Evolutionary conservation across 805 yeast species (phyloP).

Genomic region (Candida endomychidarum): DNA sequence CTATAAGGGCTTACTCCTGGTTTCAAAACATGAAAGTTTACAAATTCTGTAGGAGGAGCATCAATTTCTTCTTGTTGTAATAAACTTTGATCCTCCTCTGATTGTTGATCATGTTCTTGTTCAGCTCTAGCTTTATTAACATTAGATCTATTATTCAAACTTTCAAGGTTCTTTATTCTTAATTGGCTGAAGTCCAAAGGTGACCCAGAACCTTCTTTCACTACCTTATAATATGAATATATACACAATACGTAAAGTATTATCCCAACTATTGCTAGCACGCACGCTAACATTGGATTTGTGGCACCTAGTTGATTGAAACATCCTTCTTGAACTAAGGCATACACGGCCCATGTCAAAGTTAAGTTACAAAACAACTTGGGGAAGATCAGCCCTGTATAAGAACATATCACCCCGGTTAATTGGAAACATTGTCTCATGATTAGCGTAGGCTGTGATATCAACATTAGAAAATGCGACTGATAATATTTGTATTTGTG

Average conservation of each 20-base stretch:
- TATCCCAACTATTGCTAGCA: conserved; percentile 23
- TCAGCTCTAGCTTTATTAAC: neutral
- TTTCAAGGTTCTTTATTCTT: conserved; percentile 21
- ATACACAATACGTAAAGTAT: conserved; percentile 37
- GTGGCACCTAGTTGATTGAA: conserved; percentile 18
- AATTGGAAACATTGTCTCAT: conserved; percentile 16
- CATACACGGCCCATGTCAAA: conserved; percentile 50
- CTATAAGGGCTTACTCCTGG: conserved; percentile 57
- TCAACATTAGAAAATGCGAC: conserved; percentile 18
- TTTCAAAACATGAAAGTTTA: conserved; percentile 41
- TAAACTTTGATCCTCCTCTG: conserved; percentile 10
- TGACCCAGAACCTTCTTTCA: conserved; percentile 62
- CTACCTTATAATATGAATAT: conserved; percentile 53
- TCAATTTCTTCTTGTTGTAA: conserved; percentile 5
- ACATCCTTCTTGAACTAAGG: conserved; percentile 20
- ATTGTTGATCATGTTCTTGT: neutral
- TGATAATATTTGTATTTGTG: neutral
- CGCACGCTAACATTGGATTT: conserved; percentile 15
- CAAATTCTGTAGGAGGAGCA: conserved; percentile 34
- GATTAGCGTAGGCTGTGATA: conserved; percentile 24
- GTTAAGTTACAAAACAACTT: conserved; percentile 43
- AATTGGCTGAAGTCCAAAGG: conserved; percentile 58
- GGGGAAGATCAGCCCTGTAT: conserved; percentile 43
- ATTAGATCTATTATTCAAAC: neutral
- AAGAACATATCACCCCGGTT: conserved; percentile 12